Conservation (phyloP, 805 yeast genomes). For the Pichia nakasei region DNA sequence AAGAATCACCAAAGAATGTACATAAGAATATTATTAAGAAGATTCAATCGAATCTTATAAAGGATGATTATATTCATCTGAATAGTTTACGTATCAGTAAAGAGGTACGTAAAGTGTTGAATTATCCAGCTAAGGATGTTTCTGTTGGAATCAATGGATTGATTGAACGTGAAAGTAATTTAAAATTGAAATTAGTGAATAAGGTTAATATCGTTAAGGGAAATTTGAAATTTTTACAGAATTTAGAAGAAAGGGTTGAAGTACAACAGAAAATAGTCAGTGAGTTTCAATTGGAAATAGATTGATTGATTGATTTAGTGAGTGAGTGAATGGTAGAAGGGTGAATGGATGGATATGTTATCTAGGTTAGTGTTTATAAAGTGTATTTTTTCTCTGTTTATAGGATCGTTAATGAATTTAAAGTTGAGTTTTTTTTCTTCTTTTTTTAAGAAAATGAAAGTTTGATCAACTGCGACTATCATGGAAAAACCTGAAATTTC, state of each 20-base stretch:
- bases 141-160: conserved; percentile 56
- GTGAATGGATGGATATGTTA: no score
- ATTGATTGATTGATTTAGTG: background rate
- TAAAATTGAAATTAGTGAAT: conserved; percentile 46
- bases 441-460: no score
- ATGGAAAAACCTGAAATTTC: no score
- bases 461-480: no score
- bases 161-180: conserved; percentile 50
- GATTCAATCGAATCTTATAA: conserved; percentile 51
- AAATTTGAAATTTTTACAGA: conserved; percentile 45
- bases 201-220: conserved; percentile 48
- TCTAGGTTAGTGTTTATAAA: no score
- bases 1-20: conserved; percentile 83
- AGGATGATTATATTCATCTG: conserved; percentile 66
- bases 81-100: conserved; percentile 73
- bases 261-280: conserved; percentile 15
- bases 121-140: conserved; percentile 76
- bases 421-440: no score
- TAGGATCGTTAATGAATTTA: no score
- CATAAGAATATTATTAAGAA: conserved; percentile 75
- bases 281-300: conserved; percentile 10
- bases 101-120: conserved; percentile 76
- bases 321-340: no score
- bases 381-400: no score
- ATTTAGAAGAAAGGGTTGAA: conserved; percentile 24